phyloP scores from a whole-genome alignment of 202 grass and related monocot species.

The Setaria italica region DNA sequence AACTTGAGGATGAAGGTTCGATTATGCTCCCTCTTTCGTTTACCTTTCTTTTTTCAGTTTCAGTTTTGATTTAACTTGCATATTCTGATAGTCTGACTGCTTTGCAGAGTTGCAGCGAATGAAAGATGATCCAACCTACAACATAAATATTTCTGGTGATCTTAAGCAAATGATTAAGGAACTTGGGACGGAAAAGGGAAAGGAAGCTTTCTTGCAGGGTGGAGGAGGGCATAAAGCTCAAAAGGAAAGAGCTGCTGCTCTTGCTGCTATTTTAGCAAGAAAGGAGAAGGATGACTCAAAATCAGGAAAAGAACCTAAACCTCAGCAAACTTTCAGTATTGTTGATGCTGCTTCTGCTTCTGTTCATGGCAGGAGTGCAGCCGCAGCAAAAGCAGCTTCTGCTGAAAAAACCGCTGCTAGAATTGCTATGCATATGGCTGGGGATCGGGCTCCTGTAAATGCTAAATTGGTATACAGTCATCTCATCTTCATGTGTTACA shows the following conservation, averaged over 20 bases:
- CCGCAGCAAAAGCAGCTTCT: conserved; percentile 82
- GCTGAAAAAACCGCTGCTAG: conserved; percentile 90
- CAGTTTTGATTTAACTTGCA: conserved; percentile 8
- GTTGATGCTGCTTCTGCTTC: conserved; percentile 98
- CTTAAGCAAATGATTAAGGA: conserved; percentile 97
- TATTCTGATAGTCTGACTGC: conserved; percentile 13
- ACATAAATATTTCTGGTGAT: conserved; percentile 96
- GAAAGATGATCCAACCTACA: conserved; percentile 95
- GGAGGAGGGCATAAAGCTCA: conserved; percentile 92
- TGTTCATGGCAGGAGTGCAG: conserved; percentile 93
- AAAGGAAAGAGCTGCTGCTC: conserved; percentile 88
- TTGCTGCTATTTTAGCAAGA: conserved; percentile 69
- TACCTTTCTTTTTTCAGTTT: conserved; percentile 20
- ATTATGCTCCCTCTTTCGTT: conserved; percentile 22
- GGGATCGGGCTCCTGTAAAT: conserved; percentile 85
- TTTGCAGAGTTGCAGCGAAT: conserved; percentile 78
- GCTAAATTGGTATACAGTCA: conserved; percentile 74
- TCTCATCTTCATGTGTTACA: conserved; percentile 34
- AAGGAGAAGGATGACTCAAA: conserved; percentile 64
- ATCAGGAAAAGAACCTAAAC: conserved; percentile 65
- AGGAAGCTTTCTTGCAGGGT: conserved; percentile 77
- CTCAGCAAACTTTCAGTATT: conserved; percentile 80
- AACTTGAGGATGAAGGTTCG: conserved; percentile 96
- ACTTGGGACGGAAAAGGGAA: conserved; percentile 91
- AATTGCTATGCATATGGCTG: conserved; percentile 93